Evolutionary conservation across 257 asterid genomes (phyloP).

Genomic region (Ehretia macrophylla): DNA sequence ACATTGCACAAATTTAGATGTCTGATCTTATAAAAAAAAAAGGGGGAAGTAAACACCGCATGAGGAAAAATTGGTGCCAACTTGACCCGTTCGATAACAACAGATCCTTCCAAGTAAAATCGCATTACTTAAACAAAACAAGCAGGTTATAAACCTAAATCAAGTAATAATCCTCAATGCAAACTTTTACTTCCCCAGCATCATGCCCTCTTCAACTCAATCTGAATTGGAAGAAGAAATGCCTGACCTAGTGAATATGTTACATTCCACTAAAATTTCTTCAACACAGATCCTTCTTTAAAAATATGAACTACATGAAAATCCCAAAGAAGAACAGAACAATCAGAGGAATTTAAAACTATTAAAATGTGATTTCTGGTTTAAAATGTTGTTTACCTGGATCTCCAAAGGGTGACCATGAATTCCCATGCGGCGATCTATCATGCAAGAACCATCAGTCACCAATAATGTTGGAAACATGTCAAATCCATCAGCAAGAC

Average conservation of each 20-base stretch:
- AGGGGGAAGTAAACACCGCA: not conserved
- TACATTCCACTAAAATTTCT: no score
- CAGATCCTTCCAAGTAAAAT: no score
- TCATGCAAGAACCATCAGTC: conserved; percentile 85
- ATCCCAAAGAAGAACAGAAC: not conserved
- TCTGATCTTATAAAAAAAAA: not conserved
- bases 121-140: no score
- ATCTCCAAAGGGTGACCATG: conserved; percentile 81
- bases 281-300: no score
- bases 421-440: conserved; percentile 84
- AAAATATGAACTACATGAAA: not conserved
- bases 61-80: not conserved
- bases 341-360: no score
- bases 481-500: conserved; percentile 83
- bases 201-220: no score
- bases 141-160: no score
- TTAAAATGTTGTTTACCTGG: conserved; percentile 39
- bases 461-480: conserved; percentile 75
- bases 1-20: not conserved
- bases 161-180: no score
- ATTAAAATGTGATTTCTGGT: not conserved
- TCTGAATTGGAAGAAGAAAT: no score
- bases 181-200: no score
- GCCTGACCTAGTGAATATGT: no score
- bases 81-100: no score